Base-by-base conservation (phyloP, 1,284 basidiomycete genomes). In the Ustanciosporium gigantosporum region DNA sequence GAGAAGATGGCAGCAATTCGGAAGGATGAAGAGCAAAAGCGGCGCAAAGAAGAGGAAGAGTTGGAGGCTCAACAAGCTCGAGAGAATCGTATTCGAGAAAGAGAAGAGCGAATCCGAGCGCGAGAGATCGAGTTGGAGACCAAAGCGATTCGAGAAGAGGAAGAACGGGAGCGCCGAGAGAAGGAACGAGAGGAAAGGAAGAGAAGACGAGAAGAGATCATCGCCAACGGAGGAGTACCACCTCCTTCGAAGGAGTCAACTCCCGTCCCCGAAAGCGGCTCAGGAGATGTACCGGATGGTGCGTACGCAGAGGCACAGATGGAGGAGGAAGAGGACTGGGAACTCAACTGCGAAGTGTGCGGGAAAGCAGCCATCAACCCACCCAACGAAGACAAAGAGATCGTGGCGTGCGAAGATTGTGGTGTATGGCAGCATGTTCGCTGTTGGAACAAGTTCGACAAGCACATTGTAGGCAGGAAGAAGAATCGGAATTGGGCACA, bases 261-360 rank as follows among this genome's bases (percentile, higher is more conserved):
- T 13, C 48, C 59, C 16, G 35, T 48, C 15, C 52, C 48, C 5
- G 51, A 55, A 5, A 38, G 43, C 7, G 25, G 5, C 29, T 32
- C 15, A 34, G 17, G 9, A 19, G 24, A 21, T 23, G 6, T 21
- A 9, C 19, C 9, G 9, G 24, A 31, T 34, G 25, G 29, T 38
- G 20, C 41, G 16, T 14, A 34, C 17, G 17, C 20, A 22, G 25
- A 36, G 15, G 36, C 9, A 5, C 37, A 31, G 23, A 43, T 41
- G 13, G 49, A 61, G 15, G 47, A 77, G 43, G 76, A 81, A 66
- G 86, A 85, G 41, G 84, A 87, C 52, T 92, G 90, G 90, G 84
- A 88, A 46, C 80, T 92, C 35, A 86, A 88, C 68, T 92, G 90
- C 75, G 90, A 92, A 70, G 82, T 92, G 17, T 92, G 90, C 74